phyloP scores from a whole-genome alignment of 768 basidiomycete genomes.

The Glaciozyma martinii region DNA sequence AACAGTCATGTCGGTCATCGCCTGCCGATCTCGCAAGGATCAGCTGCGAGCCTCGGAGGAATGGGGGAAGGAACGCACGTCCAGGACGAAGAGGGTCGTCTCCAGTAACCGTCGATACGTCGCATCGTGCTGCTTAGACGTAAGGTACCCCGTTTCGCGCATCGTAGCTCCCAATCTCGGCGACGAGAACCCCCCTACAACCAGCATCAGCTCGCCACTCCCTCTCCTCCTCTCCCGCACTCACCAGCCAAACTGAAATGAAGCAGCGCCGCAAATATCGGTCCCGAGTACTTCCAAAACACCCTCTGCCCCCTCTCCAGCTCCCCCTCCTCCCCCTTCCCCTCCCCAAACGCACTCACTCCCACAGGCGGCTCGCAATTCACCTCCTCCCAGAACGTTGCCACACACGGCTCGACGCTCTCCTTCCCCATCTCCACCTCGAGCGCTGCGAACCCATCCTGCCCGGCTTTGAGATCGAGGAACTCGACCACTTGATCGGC shows the following conservation, averaged over 20 bases:
- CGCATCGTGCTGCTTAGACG: constrained; percentile 26
- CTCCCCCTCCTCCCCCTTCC: neutral
- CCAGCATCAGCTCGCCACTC: neutral
- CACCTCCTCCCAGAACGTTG: constrained; percentile 35
- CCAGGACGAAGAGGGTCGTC: constrained; percentile 36
- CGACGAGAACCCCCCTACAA: constrained; percentile 35
- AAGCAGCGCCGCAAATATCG: constrained; percentile 36
- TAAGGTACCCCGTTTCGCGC: constrained; percentile 38
- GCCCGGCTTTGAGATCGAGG: constrained; percentile 33
- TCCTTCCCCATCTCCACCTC: constrained; percentile 30
- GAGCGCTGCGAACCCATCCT: constrained; percentile 33
- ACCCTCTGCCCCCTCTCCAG: constrained; percentile 34
- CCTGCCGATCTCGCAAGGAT: constrained; percentile 10
- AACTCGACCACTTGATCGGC: constrained; percentile 34
- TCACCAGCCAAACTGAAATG: constrained; percentile 37
- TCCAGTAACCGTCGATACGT: constrained; percentile 35
- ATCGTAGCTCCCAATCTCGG: constrained; percentile 34
- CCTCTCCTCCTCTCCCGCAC: neutral
- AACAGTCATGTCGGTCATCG: constrained; percentile 37
- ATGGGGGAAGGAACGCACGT: constrained; percentile 5
- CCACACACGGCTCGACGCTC: constrained; percentile 28
- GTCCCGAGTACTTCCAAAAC: constrained; percentile 37
- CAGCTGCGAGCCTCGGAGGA: neutral
- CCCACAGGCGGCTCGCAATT: constrained; percentile 18
- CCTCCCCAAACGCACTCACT: neutral